These are phyloP conservation scores for Echeveria elegans DNA, from an alignment of 164 flowering plant genomes.

Conservation along the genomic window DNA sequence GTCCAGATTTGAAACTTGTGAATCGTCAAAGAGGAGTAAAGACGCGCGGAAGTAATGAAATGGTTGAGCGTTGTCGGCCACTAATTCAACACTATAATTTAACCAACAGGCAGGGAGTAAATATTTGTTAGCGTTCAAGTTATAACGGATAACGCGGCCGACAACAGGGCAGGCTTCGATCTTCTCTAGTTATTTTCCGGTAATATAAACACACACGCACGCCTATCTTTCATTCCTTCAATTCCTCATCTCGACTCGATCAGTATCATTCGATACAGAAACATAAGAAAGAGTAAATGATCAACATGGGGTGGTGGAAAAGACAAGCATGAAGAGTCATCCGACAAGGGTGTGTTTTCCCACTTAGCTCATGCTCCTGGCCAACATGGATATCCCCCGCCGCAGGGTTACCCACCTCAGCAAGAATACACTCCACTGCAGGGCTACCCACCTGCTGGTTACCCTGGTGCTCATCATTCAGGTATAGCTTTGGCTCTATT, in stretches of 20 bases:
- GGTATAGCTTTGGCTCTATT: neutral
- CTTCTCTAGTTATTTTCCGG: neutral
- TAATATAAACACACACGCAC: neutral
- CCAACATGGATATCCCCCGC: constrained; percentile 7
- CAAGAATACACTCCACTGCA: constrained; percentile 6
- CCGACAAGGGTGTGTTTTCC: constrained; percentile 7
- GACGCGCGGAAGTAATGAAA: neutral
- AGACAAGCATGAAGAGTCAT: neutral
- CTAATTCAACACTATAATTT: too few relatives aligned
- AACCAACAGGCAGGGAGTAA: neutral
- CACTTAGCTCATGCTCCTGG: constrained; percentile 22
- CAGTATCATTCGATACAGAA: neutral
- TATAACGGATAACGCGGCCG: neutral
- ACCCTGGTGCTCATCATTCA: neutral
- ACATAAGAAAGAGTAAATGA: too few relatives aligned
- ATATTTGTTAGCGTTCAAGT: neutral
- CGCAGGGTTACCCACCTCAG: constrained; percentile 10
- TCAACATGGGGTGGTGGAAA: constrained; percentile 4
- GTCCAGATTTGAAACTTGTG: too few relatives aligned
- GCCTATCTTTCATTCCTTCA: neutral
- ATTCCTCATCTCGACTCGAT: neutral
- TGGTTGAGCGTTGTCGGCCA: neutral
- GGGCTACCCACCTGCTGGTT: constrained; percentile 2
- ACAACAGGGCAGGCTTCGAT: too few relatives aligned
- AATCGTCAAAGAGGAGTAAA: too few relatives aligned